These are phyloP conservation scores for Ailanthus altissimus DNA, from an alignment of 345 rosid genomes.

Conservation along the genomic window DNA sequence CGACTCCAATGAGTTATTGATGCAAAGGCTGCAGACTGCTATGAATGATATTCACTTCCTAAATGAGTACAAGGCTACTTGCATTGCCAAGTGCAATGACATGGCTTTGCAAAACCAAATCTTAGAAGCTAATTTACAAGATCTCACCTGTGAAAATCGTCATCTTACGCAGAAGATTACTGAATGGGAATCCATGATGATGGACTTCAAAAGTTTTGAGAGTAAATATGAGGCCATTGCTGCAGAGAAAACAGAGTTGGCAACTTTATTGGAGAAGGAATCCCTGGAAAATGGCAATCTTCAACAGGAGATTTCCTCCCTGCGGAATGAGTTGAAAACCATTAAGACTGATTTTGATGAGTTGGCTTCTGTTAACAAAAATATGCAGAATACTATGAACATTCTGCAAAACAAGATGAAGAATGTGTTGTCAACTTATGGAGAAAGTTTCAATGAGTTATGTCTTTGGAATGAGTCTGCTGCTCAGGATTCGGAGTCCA, in stretches of 20 bases:
- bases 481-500: slow-evolving; percentile 42
- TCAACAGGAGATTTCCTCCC: slow-evolving; percentile 40
- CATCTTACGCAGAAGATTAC: slow-evolving; percentile 60
- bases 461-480: slow-evolving; percentile 33
- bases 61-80: slow-evolving; percentile 56
- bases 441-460: slow-evolving; percentile 40
- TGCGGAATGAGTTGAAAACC: slow-evolving; percentile 58
- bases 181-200: slow-evolving; percentile 64
- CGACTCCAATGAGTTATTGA: slow-evolving; percentile 61
- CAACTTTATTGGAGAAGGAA: slow-evolving; percentile 58
- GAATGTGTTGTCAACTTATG: slow-evolving; percentile 43
- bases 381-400: slow-evolving; percentile 44
- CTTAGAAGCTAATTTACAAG: slow-evolving; percentile 57
- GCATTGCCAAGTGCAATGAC: slow-evolving; percentile 58
- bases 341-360: slow-evolving; percentile 47
- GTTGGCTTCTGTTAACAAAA: slow-evolving; percentile 46
- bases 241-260: slow-evolving; percentile 63
- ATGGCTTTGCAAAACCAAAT: slow-evolving; percentile 57
- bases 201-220: slow-evolving; percentile 52
- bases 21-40: slow-evolving; percentile 63
- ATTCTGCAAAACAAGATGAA: slow-evolving; percentile 48
- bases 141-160: slow-evolving; percentile 55
- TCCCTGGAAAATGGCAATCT: slow-evolving; percentile 53
- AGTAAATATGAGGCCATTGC: slow-evolving; percentile 57
- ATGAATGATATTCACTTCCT: slow-evolving; percentile 64